Percentiles rank a stretch among this genome's conserved stretches.
These are phyloP conservation scores for Aureobasidium uvarum DNA, from an alignment of 2,329 filamentous ascomycete genomes.

Conservation along the genomic window DNA sequence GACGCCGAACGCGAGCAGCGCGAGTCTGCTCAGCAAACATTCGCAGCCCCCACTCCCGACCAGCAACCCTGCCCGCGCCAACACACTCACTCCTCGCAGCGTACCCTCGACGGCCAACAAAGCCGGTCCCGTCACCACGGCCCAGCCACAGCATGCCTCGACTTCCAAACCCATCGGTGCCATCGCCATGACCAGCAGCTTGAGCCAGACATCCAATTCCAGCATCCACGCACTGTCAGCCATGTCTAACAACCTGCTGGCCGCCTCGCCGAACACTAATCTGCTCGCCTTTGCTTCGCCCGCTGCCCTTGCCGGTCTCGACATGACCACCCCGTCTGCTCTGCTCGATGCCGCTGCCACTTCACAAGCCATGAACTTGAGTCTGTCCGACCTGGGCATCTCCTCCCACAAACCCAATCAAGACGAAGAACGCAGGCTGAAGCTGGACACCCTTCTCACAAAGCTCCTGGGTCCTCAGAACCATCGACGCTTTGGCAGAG, in stretches of 20 bases:
- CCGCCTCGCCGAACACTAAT: constrained; percentile 33
- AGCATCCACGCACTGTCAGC: constrained; percentile 31
- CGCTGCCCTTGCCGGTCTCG: constrained; percentile 45
- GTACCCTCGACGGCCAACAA: constrained; percentile 36
- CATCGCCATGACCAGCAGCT: constrained; percentile 37
- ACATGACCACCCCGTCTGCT: constrained; percentile 35
- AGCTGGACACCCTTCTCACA: constrained; percentile 58
- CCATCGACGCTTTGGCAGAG: constrained; percentile 61
- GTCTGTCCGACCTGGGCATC: constrained; percentile 46
- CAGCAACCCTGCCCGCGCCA: background rate
- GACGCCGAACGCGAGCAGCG: constrained; percentile 15
- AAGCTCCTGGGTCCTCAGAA: constrained; percentile 39
- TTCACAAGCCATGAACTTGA: constrained; percentile 45
- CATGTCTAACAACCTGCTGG: constrained; percentile 32
- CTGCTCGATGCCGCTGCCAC: constrained; percentile 33
- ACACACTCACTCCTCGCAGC: constrained; percentile 37
- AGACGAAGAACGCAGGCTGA: constrained; percentile 53
- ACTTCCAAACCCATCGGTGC: constrained; percentile 34
- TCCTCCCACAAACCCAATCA: constrained; percentile 43
- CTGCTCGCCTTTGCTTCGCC: constrained; percentile 45
- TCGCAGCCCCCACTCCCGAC: background rate
- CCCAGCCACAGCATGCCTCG: constrained; percentile 41
- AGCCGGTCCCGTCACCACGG: constrained; percentile 36
- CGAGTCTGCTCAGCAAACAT: constrained; percentile 7
- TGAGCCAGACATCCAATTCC: constrained; percentile 33